A percentile compares a stretch with the other conserved stretches of the same genome.
These are phyloP conservation scores for Cladosporium sp. DNA, from an alignment of 2,329 filamentous ascomycete genomes.

Conservation along the genomic window DNA sequence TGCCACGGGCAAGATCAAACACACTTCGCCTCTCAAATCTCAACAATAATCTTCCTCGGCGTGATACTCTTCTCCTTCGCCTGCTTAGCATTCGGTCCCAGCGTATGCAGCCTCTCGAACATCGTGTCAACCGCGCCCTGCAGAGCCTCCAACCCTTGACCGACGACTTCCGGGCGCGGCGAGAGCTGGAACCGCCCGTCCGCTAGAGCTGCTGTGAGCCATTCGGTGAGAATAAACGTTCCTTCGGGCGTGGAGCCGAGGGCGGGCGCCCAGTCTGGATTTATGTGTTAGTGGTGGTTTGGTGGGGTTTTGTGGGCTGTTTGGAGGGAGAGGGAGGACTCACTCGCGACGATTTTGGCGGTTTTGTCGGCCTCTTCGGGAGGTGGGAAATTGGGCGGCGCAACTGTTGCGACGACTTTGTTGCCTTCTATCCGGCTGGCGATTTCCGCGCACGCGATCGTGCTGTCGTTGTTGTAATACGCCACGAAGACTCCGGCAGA, in stretches of 20 bases:
- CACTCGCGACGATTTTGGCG: constrained; percentile 1
- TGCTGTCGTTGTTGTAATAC: constrained; percentile 29
- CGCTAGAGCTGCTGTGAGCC: constrained; percentile 29
- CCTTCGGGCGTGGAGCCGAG: constrained; percentile 28
- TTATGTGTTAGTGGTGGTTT: background rate
- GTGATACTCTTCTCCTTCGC: constrained; percentile 14
- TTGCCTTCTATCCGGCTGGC: constrained; percentile 11
- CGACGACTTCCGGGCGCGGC: constrained; percentile 21
- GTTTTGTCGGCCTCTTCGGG: background rate
- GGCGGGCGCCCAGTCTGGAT: constrained; percentile 5
- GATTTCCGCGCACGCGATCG: constrained; percentile 12
- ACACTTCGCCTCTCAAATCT: constrained; percentile 25
- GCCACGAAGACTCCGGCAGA: constrained; percentile 29
- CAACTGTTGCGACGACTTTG: constrained; percentile 16
- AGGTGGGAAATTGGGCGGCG: constrained; percentile 9
- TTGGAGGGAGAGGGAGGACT: background rate
- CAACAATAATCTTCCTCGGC: constrained; percentile 30
- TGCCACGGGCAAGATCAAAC: no score
- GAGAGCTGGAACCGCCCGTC: constrained; percentile 21
- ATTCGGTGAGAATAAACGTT: constrained; percentile 27
- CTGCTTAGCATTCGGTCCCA: constrained; percentile 11
- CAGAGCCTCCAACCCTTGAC: constrained; percentile 20
- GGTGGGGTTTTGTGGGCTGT: background rate
- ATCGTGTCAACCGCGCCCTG: constrained; percentile 39
- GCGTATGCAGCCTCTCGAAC: constrained; percentile 4